A percentile compares a stretch with the other conserved stretches of the same genome.
phyloP scores from a whole-genome alignment of 176 grass and related monocot genomes.

The Triticum urartu region DNA sequence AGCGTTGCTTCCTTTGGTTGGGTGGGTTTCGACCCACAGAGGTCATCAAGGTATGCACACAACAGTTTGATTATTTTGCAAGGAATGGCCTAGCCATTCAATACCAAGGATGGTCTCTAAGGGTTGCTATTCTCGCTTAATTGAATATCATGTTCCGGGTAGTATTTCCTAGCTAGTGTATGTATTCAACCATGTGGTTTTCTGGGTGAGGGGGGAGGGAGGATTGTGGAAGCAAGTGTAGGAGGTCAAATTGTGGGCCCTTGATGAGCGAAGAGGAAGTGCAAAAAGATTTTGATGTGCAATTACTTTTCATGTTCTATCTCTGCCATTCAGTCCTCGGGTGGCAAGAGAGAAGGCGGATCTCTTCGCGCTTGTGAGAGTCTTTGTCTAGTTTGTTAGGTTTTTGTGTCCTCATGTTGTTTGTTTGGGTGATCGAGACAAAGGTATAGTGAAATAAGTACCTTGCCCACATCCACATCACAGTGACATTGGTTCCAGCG shows the following conservation, averaged over 20 bases:
- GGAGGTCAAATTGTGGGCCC: background rate
- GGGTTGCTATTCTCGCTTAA: too few species aligned
- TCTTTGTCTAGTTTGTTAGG: background rate
- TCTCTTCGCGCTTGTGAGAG: background rate
- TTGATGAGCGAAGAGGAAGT: background rate
- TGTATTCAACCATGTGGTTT: background rate
- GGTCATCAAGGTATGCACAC: constrained; percentile 49
- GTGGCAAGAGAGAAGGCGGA: background rate
- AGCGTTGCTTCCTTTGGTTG: constrained; percentile 82
- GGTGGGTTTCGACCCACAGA: constrained; percentile 71
- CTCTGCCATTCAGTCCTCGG: background rate
- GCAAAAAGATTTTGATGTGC: background rate
- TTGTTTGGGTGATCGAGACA: background rate
- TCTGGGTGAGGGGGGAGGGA: background rate
- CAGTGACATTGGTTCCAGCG: background rate
- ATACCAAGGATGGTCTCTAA: background rate
- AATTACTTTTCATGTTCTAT: background rate
- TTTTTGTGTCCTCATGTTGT: background rate
- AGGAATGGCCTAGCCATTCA: background rate
- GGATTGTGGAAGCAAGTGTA: background rate
- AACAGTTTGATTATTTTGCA: background rate
- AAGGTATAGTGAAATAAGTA: background rate
- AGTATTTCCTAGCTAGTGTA: background rate
- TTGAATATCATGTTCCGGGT: background rate
- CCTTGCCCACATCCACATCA: background rate